Evolutionary conservation across 2,329 filamentous ascomycete genomes (phyloP).

Genomic region (Lasiodiplodia sp.): DNA sequence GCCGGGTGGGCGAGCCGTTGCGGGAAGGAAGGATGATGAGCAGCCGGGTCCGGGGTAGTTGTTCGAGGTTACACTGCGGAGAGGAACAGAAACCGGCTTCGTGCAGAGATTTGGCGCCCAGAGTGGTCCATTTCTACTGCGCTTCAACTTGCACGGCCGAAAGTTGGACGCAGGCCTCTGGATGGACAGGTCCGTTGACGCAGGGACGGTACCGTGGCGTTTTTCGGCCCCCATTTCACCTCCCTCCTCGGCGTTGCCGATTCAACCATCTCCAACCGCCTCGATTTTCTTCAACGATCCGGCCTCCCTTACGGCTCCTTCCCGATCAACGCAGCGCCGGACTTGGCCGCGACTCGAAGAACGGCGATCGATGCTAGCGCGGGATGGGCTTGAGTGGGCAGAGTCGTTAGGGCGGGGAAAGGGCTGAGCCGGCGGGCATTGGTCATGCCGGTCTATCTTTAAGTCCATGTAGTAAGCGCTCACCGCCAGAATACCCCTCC

Average conservation of each 20-base stretch:
- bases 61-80: slow-evolving; percentile 17
- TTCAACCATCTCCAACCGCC: neutral
- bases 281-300: neutral
- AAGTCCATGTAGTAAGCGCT: slow-evolving; percentile 12
- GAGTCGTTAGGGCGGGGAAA: slow-evolving; percentile 12
- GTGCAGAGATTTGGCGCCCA: neutral
- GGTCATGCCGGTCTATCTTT: slow-evolving; percentile 21
- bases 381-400: neutral
- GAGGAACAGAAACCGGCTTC: neutral
- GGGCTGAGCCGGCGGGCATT: neutral
- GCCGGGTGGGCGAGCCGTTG: neutral
- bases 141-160: neutral
- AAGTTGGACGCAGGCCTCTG: neutral
- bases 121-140: neutral
- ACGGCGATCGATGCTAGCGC: slow-evolving; percentile 3
- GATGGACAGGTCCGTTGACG: neutral
- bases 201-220: neutral
- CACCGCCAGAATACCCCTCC: slow-evolving; percentile 5
- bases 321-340: neutral
- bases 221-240: neutral
- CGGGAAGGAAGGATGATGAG: slow-evolving; percentile 11
- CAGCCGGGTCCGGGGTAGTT: slow-evolving; percentile 15
- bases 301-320: neutral
- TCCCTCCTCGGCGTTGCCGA: neutral
- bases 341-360: neutral